A percentile compares a stretch with the other conserved stretches of the same genome.
Conservation (phyloP, 2,329 filamentous ascomycete species). For the Exophiala xenobiotica region DNA sequence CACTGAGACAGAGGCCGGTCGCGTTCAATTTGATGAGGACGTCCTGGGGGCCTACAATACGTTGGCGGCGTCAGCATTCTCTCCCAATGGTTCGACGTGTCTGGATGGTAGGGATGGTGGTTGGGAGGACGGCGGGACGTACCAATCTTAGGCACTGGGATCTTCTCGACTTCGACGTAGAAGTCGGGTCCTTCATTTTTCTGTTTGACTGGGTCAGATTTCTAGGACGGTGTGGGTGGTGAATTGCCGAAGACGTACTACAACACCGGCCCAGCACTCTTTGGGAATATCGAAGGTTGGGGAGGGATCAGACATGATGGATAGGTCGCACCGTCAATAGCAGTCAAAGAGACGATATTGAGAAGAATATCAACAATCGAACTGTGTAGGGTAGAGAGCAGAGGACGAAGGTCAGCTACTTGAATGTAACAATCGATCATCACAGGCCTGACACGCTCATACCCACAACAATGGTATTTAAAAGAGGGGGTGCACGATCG, state of each 20-base stretch:
- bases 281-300: neutral
- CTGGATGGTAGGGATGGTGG: neutral
- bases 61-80: neutral
- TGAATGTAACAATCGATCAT: too few species aligned
- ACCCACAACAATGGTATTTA: too few species aligned
- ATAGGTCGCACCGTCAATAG: neutral
- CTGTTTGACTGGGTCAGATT: constrained; percentile 9
- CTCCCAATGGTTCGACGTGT: constrained; percentile 2
- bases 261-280: neutral
- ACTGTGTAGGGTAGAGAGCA: neutral
- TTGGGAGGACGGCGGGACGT: constrained; percentile 1
- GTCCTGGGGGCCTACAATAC: constrained; percentile 50
- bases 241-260: neutral
- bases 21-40: constrained; percentile 58
- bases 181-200: constrained; percentile 31
- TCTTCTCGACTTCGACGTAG: constrained; percentile 29
- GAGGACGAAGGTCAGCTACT: neutral
- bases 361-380: neutral
- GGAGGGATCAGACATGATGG: neutral
- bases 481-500: too few species aligned
- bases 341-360: too few species aligned
- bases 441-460: too few species aligned
- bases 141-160: constrained; percentile 31
- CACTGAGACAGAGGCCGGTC: constrained; percentile 59
- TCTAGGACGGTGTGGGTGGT: neutral